These are phyloP conservation scores for Mucuna pruriens DNA, from an alignment of 306 rosid genomes.

Conservation along the genomic window DNA sequence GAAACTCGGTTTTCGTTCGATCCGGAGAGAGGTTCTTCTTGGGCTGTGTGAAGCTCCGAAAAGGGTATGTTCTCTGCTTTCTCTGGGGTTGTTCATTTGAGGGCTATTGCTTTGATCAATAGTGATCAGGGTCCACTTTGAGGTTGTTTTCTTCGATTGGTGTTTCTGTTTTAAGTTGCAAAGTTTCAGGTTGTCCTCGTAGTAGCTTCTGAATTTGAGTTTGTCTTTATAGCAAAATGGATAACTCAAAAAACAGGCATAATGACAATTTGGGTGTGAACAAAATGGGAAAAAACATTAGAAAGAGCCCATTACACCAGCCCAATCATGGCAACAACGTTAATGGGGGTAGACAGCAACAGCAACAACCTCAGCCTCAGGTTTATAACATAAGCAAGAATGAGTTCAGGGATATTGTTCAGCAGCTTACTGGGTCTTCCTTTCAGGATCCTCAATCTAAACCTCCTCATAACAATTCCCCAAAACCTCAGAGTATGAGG, in stretches of 20 bases:
- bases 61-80: slow-evolving; percentile 48
- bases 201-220: background rate
- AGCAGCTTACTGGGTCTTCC: slow-evolving; percentile 81
- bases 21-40: background rate
- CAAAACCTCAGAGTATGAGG: slow-evolving; percentile 71
- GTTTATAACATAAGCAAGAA: slow-evolving; percentile 88
- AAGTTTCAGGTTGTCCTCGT: background rate
- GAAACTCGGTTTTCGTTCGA: background rate
- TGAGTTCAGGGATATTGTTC: slow-evolving; percentile 78
- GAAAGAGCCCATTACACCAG: slow-evolving; percentile 71
- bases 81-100: slow-evolving; percentile 37
- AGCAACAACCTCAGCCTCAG: slow-evolving; percentile 74
- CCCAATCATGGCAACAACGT: slow-evolving; percentile 55
- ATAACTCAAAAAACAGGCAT: slow-evolving; percentile 57
- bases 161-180: background rate
- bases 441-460: slow-evolving; percentile 65
- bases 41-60: slow-evolving; percentile 8
- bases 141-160: background rate
- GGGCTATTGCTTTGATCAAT: background rate
- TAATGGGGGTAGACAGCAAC: slow-evolving; percentile 32
- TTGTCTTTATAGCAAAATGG: slow-evolving; percentile 48
- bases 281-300: slow-evolving; percentile 76
- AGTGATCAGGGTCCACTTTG: background rate
- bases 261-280: slow-evolving; percentile 75
- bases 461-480: slow-evolving; percentile 57